Base-by-base conservation (phyloP, 768 basidiomycete species). In the Naganishia vishniacii region DNA sequence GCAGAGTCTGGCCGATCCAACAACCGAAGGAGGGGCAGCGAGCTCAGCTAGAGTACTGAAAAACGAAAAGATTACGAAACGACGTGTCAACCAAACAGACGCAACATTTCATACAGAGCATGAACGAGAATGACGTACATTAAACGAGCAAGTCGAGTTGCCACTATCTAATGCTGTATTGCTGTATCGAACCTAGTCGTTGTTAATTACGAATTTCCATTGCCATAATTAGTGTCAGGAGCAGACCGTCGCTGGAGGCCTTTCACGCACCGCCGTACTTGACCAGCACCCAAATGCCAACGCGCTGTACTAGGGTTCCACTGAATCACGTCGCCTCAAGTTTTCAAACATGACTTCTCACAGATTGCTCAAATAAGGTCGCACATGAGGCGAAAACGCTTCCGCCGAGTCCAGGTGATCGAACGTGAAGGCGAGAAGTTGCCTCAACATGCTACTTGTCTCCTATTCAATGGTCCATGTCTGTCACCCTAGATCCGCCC, bases 1-100 rank as follows among this genome's bases (percentile, higher is more conserved):
- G 61, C 65, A 20, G 61, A 42, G 29, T 56, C 53, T 40, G 37
- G 18, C 20, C 32, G 53, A 40, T 56, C 53, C 23, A 40, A n/a
- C 5, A 34, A 23, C n/a, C 34, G 53, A 25, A 25, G 20, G 3
- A 56, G 53, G 53, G 31, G 25, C 5, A 29, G 53, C 26, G 53
- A 56, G 26, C 53, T 56, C 13, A 56, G 53, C 40, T 56, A 56
- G 37, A 41, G 9, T 11, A n/a, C 42, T 6, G 18, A 44, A n/a
- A 44, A 44, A 44, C 9, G 2, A n/a, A 1, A 29, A 25, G 37
- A 6, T 2, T 23, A 20, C 28, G 23, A 25, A 48, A 11, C 42
- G 20, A 4, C 18, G 53, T 9, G 37, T 2, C 32, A 9, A 20
- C 6, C 23, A 20, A 18, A 25, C 8, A 20, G 15, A 56, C n/a